Base-by-base conservation (phyloP, 805 yeast species). In the Lipomyces yamadae region DNA sequence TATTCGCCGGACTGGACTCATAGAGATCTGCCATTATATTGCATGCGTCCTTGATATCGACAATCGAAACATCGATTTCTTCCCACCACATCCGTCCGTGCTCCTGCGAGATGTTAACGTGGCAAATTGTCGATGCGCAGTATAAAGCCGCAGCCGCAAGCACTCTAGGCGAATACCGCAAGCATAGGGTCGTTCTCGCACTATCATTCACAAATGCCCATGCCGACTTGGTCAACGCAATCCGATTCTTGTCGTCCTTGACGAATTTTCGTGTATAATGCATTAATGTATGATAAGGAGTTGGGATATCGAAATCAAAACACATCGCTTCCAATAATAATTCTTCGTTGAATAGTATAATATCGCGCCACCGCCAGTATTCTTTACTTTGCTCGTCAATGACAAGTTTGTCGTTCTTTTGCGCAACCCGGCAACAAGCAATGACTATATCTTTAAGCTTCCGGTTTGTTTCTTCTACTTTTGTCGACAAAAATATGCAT, bases 391-490 rank as follows among this genome's bases (percentile, higher is more conserved):
- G 84, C 73, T 80, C 85, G 66, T 79, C 83, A 34, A 78, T 81
- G 57, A 73, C 75, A 58, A 78, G 77, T 57, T 75, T 75, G 15
- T 78, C 78, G 58, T 80, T 75, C 66, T 82, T 82, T 29, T 80
- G 80, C 0, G 87, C 86, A 4, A 81, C 78, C 58, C 78, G 78
- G 3, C 85, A 83, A 70, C 85, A 82, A 4, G 80, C 79, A n/a
- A 80, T 78, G 29, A 84, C 85, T 3, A 85, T 79, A 62, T 85
- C 87, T 53, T 81, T 74, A 35, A 85, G 73, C 50, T 81, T 74
- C 35, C 88, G 77, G 42, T 82, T 79, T 37, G 85, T 79, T 64
- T 85, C 88, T 62, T 85, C 86, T 6, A 84, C 80, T 67, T 85
- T 85, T 62, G 85, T 79, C 3, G 87, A 87, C 33, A 85, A 75